These are phyloP conservation scores for Suillus ampliporus DNA, from an alignment of 768 basidiomycete genomes.

Conservation along the genomic window DNA sequence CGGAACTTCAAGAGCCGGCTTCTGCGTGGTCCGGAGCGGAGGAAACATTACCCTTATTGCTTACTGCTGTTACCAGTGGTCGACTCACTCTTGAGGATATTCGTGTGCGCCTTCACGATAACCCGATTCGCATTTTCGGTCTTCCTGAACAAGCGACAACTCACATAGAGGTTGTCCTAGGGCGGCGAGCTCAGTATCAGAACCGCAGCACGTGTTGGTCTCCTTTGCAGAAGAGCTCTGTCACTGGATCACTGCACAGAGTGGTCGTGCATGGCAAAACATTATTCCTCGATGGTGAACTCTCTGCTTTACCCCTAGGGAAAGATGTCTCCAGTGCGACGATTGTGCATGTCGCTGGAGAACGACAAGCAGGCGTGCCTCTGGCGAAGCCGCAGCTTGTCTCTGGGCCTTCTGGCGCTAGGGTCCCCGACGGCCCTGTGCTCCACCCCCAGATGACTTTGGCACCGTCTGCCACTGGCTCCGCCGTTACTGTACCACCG, in stretches of 20 bases:
- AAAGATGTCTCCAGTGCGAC: conserved; percentile 74
- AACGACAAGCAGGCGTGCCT: conserved; percentile 30
- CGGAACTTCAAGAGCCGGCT: conserved; percentile 61
- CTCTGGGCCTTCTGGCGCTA: conserved; percentile 39
- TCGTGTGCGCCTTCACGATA: conserved; percentile 83
- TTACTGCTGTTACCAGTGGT: conserved; percentile 83
- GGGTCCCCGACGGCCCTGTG: conserved; percentile 27
- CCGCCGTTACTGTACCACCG: conserved; percentile 16
- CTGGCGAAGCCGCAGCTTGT: conserved; percentile 32
- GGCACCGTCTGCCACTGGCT: conserved; percentile 1
- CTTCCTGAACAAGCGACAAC: conserved; percentile 87
- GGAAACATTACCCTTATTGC: conserved; percentile 85
- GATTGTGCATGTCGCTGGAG: conserved; percentile 47
- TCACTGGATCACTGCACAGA: conserved; percentile 84
- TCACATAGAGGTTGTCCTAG: conserved; percentile 91
- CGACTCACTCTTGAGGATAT: conserved; percentile 85
- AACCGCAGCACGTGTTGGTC: conserved; percentile 73
- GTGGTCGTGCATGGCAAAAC: conserved; percentile 92
- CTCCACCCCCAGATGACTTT: conserved; percentile 22
- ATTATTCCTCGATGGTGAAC: conserved; percentile 83
- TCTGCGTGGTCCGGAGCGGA: conserved; percentile 81
- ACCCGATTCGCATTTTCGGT: conserved; percentile 90
- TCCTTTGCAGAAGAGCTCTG: conserved; percentile 65
- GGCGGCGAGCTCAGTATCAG: conserved; percentile 67
- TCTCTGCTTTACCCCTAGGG: conserved; percentile 64